A percentile compares a stretch with the other conserved stretches of the same genome.
These are phyloP conservation scores for Polyporus arcularius DNA, from an alignment of 768 basidiomycete genomes.

Conservation along the genomic window DNA sequence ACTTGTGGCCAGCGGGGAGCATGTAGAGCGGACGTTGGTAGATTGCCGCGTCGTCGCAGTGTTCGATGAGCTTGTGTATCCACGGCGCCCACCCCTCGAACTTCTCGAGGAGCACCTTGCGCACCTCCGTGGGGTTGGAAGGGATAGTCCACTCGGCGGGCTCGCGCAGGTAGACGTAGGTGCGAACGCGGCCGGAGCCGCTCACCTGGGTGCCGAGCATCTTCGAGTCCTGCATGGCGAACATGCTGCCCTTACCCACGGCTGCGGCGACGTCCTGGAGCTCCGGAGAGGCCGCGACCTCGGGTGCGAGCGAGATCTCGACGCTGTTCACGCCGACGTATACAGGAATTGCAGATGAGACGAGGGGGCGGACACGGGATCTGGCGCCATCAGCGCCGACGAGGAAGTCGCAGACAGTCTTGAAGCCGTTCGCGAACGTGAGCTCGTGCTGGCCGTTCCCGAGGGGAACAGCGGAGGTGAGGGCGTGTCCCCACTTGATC, in stretches of 20 bases:
- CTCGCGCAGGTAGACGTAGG: conserved; percentile 10
- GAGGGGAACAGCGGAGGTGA: background rate
- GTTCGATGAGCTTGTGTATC: conserved; percentile 11
- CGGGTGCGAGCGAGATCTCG: conserved; percentile 24
- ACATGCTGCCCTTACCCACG: conserved; percentile 33
- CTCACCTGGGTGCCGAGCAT: conserved; percentile 36
- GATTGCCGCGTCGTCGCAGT: conserved; percentile 3
- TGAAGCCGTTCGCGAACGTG: background rate
- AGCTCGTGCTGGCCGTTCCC: background rate
- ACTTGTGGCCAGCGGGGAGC: conserved; percentile 12
- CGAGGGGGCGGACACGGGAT: conserved; percentile 37
- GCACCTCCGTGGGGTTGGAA: conserved; percentile 9
- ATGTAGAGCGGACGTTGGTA: conserved; percentile 16
- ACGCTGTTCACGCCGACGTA: conserved; percentile 35
- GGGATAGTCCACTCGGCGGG: conserved; percentile 12
- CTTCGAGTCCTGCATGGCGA: conserved; percentile 28
- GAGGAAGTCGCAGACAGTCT: conserved; percentile 22
- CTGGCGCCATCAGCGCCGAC: conserved; percentile 44
- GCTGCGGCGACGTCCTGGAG: background rate
- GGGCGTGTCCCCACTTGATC: background rate
- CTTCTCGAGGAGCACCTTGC: conserved; percentile 4
- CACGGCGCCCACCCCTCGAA: conserved; percentile 11
- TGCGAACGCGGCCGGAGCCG: conserved; percentile 22
- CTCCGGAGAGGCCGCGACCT: conserved; percentile 5
- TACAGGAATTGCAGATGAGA: conserved; percentile 31